Base-by-base conservation (phyloP, 1,284 basidiomycete genomes). In the Sporisorium iseilematis-ciliati region DNA sequence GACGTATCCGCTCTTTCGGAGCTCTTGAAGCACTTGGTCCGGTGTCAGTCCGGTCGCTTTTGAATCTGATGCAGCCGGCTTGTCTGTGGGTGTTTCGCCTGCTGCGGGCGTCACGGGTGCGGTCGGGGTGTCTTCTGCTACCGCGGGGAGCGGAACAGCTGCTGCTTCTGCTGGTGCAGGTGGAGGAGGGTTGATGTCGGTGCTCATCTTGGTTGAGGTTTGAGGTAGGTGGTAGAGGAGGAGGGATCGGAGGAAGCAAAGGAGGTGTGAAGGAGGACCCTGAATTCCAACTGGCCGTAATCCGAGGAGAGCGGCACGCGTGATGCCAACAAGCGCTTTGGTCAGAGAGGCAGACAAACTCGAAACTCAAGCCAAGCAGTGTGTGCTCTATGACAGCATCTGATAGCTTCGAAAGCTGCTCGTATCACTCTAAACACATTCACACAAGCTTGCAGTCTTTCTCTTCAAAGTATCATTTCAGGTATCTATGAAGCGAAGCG, bases 11-110 rank as follows among this genome's bases (percentile, higher is more conserved):
- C 55, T 57, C n/a, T 56, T 66, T 20, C 63, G 62, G 25, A 75
- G 63, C 66, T 75, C 72, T 20, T 69, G 56, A 1, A 70, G 6
- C 23, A 75, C 59, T 35, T 69, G 62, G 0, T 75, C 63, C 3
- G 72, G 72, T 4, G 72, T 69, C 50, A 75, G n/a, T 0, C 65
- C 62, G 2, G 63, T 70, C 3, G 59, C 25, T 25, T 6, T 23
- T 10, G 49, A 16, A 8, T 49, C n/a, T 12, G 43, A 18, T 14
- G 21, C 29, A 8, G 29, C 8, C 33, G 41, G 26, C 10, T 26
- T 31, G 11, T 31, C 54, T 23, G 33, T 7, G 8, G 43, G 2
- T 5, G 21, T 3, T 18, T 48, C 18, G 18, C 25, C n/a, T 12
- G 16, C 16, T 6, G 31, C 18, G 18, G 46, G 26, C 20, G 48